phyloP scores from a whole-genome alignment of 208 protist species.

The Vickermania spadyakhi region DNA sequence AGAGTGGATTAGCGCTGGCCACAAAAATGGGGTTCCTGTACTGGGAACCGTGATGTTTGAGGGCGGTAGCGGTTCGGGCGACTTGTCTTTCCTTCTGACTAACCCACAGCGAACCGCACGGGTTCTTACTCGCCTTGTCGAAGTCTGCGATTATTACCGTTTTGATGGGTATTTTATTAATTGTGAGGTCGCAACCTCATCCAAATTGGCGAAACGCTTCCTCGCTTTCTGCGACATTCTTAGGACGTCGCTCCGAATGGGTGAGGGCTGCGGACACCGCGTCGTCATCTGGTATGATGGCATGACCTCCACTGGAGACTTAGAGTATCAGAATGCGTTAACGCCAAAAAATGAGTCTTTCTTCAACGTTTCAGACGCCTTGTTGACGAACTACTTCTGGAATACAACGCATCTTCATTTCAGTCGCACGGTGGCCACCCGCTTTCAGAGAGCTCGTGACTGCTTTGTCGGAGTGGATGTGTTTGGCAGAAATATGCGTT shows the following conservation, averaged over 20 bases:
- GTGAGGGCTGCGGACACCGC: background rate
- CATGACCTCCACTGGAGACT: conserved; percentile 37
- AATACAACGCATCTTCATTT: conserved; percentile 25
- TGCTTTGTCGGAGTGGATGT: conserved; percentile 83
- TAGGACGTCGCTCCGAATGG: conserved; percentile 16
- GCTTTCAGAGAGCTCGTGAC: conserved; percentile 15
- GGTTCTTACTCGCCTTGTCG: conserved; percentile 40
- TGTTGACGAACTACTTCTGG: conserved; percentile 91
- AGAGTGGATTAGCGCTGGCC: conserved; percentile 65
- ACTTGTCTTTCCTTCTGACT: conserved; percentile 25
- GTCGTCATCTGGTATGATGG: conserved; percentile 90
- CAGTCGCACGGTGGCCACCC: conserved; percentile 17
- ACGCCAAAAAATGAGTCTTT: conserved; percentile 67
- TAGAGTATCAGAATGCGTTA: conserved; percentile 78
- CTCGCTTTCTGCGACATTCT: conserved; percentile 49
- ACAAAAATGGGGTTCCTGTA: conserved; percentile 69
- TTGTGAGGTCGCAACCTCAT: conserved; percentile 51
- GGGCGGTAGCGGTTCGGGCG: conserved; percentile 20
- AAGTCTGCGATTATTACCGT: conserved; percentile 46
- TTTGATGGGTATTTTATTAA: conserved; percentile 93
- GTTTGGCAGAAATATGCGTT: conserved; percentile 68
- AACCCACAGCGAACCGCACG: conserved; percentile 25
- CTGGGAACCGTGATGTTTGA: conserved; percentile 87
- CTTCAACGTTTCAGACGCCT: conserved; percentile 69
- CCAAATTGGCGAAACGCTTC: conserved; percentile 30